Percentiles rank a stretch among this genome's conserved stretches.
These are phyloP conservation scores for Saturnispora kantuleensis DNA, from an alignment of 805 yeast species.

Conservation along the genomic window DNA sequence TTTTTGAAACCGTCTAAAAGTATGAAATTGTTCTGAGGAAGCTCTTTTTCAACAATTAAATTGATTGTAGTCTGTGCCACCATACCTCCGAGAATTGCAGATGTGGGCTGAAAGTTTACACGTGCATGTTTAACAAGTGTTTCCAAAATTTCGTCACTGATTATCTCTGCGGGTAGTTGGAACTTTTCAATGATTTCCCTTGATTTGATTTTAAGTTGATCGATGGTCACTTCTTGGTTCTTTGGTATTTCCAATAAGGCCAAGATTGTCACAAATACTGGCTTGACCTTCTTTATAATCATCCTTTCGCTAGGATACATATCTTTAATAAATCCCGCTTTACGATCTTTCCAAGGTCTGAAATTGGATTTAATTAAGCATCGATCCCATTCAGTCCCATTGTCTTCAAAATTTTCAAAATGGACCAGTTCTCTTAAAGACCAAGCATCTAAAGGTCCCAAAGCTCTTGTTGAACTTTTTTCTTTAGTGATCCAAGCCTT, in stretches of 20 bases:
- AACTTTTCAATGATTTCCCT: conserved; percentile 27
- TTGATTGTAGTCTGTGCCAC: conserved; percentile 87
- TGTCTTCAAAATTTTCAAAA: conserved; percentile 26
- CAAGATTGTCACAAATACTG: conserved; percentile 48
- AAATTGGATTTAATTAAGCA: conserved; percentile 30
- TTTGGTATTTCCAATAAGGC: conserved; percentile 42
- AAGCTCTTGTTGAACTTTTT: conserved; percentile 37
- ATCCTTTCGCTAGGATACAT: conserved; percentile 19
- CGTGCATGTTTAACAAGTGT: conserved; percentile 38
- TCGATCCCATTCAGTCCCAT: conserved; percentile 28
- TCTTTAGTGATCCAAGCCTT: conserved; percentile 43
- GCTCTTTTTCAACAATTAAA: conserved; percentile 60
- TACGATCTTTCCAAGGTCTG: conserved; percentile 26
- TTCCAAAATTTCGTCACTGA: conserved; percentile 26
- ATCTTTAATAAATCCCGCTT: conserved; percentile 5
- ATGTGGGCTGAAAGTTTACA: conserved; percentile 70
- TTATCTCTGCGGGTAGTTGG: conserved; percentile 36
- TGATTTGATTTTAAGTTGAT: conserved; percentile 25
- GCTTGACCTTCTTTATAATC: conserved; percentile 40
- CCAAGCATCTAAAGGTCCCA: conserved; percentile 29
- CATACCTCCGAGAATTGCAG: conserved; percentile 85
- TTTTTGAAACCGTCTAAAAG: conserved; percentile 63
- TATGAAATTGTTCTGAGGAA: conserved; percentile 74
- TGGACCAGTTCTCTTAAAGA: conserved; percentile 25
- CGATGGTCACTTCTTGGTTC: conserved; percentile 7